Evolutionary conservation across 148 eudicot species (phyloP).

Genomic region (Spergularia marina): DNA sequence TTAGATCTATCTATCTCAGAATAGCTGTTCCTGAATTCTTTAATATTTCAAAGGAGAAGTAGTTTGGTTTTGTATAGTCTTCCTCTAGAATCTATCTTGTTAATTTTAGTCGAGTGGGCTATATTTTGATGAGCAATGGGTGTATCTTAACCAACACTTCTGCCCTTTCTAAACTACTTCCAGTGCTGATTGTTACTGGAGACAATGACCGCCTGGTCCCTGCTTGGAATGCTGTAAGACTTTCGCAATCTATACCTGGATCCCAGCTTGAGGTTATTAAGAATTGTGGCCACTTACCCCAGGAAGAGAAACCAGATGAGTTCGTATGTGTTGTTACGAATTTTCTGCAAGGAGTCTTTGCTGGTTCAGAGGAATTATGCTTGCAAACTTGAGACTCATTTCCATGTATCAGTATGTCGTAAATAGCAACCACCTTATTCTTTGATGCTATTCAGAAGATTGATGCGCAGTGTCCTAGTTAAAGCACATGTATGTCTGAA

Average conservation of each 20-base stretch:
- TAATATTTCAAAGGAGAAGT: background rate
- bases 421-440: background rate
- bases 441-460: conserved; percentile 6
- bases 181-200: conserved; percentile 84
- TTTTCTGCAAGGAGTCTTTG: conserved; percentile 47
- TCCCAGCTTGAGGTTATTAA: conserved; percentile 61
- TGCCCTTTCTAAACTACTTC: background rate
- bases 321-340: conserved; percentile 59
- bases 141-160: background rate
- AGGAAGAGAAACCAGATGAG: conserved; percentile 81
- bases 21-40: background rate
- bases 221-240: conserved; percentile 75
- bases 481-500: background rate
- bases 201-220: conserved; percentile 83
- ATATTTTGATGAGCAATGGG: background rate
- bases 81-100: no score
- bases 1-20: background rate
- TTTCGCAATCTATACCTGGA: conserved; percentile 72
- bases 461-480: background rate
- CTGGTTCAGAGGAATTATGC: conserved; percentile 41
- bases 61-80: background rate
- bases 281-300: conserved; percentile 91
- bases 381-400: conserved; percentile 34
- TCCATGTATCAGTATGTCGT: conserved; percentile 6
- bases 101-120: no score